These are phyloP conservation scores for Rostrohypoxylon terebratum DNA, from an alignment of 495 filamentous ascomycete species.

Conservation along the genomic window DNA sequence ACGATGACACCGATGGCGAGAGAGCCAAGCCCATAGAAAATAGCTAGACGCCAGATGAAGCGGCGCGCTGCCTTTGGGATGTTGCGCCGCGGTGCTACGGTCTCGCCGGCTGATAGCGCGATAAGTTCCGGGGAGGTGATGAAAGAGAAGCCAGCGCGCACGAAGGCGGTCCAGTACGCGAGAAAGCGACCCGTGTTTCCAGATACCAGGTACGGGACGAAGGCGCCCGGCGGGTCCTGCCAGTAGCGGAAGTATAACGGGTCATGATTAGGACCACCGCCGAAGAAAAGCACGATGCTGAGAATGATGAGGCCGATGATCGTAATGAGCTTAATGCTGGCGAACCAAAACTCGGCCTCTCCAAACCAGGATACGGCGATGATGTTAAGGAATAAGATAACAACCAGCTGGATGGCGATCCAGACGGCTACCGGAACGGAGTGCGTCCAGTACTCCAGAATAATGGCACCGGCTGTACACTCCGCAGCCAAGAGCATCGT, in stretches of 20 bases:
- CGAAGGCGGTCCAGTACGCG: slow-evolving; percentile 61
- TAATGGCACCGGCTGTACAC: slow-evolving; percentile 61
- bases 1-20: slow-evolving; percentile 78
- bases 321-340: slow-evolving; percentile 75
- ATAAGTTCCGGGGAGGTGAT: slow-evolving; percentile 63
- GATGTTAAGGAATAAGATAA: slow-evolving; percentile 59
- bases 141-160: slow-evolving; percentile 62
- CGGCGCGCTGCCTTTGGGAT: slow-evolving; percentile 78
- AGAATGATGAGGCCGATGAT: slow-evolving; percentile 76
- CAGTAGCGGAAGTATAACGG: slow-evolving; percentile 74
- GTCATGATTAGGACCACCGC: slow-evolving; percentile 69
- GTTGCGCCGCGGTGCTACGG: slow-evolving; percentile 78
- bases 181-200: slow-evolving; percentile 64
- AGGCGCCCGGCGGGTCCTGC: slow-evolving; percentile 74
- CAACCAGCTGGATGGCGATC: slow-evolving; percentile 66
- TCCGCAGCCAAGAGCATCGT: slow-evolving; percentile 64
- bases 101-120: slow-evolving; percentile 79
- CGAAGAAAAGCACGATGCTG: slow-evolving; percentile 78
- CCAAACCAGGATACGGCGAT: slow-evolving; percentile 67
- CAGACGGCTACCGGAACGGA: slow-evolving; percentile 67
- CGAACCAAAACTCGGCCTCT: slow-evolving; percentile 74
- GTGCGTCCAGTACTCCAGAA: slow-evolving; percentile 68
- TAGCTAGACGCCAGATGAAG: slow-evolving; percentile 74
- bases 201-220: slow-evolving; percentile 66
- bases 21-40: slow-evolving; percentile 78